These are phyloP conservation scores for Mucor circinelloides DNA, from an alignment of 371 early-diverging fungal species.

Conservation along the genomic window DNA sequence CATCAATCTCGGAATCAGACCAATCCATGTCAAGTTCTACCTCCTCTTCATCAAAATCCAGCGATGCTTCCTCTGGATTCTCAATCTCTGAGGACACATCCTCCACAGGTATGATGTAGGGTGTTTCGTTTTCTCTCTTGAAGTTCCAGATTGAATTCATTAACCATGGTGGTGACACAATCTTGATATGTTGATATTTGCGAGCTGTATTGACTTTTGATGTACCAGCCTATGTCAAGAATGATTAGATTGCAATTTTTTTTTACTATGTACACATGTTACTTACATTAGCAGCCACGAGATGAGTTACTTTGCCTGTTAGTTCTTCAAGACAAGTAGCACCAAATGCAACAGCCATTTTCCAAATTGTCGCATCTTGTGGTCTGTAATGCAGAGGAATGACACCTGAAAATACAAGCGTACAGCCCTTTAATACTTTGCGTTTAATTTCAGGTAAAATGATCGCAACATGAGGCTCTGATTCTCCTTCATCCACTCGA, in stretches of 20 bases:
- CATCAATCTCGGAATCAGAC: conserved; percentile 59
- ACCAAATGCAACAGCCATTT: conserved; percentile 69
- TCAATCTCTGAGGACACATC: conserved; percentile 31
- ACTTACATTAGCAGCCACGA: conserved; percentile 76
- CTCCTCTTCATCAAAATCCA: conserved; percentile 48
- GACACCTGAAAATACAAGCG: conserved; percentile 61
- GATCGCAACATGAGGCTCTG: conserved; percentile 43
- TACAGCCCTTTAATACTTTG: conserved; percentile 44
- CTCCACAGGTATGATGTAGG: conserved; percentile 37
- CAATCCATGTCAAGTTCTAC: conserved; percentile 55
- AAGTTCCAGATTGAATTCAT: conserved; percentile 58
- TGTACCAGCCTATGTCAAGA: conserved; percentile 48
- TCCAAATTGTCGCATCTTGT: conserved; percentile 66
- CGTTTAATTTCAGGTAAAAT: conserved; percentile 49
- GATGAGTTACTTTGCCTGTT: conserved; percentile 67
- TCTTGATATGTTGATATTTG: conserved; percentile 37
- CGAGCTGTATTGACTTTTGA: conserved; percentile 61
- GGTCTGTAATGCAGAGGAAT: conserved; percentile 54
- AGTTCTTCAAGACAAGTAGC: conserved; percentile 64
- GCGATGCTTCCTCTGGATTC: conserved; percentile 40
- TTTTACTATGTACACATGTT: background rate
- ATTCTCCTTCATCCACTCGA: conserved; percentile 19
- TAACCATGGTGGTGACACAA: conserved; percentile 69
- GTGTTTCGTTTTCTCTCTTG: conserved; percentile 54
- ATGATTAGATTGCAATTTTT: background rate